Conservation (phyloP, 1,284 basidiomycete genomes). For the Mycosarcoma maydis region DNA sequence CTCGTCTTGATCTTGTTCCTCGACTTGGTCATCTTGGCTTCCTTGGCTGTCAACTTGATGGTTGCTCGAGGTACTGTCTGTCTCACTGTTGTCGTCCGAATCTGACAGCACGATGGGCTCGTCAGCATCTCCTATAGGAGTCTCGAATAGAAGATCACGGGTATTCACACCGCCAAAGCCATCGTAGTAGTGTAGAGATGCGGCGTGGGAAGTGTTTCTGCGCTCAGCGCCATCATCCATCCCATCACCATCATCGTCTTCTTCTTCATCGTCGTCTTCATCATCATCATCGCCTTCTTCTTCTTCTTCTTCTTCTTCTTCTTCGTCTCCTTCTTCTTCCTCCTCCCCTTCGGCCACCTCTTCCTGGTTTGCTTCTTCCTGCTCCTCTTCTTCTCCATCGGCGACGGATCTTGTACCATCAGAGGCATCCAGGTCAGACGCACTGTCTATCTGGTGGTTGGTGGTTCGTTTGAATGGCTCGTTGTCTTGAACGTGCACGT, state of each 20-base stretch:
- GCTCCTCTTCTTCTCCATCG: background rate
- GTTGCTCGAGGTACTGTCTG: background rate
- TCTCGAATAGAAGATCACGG: constrained; percentile 26
- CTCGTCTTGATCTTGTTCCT: constrained; percentile 6
- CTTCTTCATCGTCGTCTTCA: constrained; percentile 1
- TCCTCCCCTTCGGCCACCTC: background rate
- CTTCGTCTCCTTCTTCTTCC: constrained; percentile 1
- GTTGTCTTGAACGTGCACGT: background rate
- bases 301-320: background rate
- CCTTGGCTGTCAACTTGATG: background rate
- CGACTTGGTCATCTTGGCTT: constrained; percentile 8
- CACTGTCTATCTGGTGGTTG: constrained; percentile 5
- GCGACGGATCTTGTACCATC: background rate
- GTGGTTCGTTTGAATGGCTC: background rate
- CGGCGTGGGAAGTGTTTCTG: background rate
- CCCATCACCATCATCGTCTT: constrained; percentile 7
- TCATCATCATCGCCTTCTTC: constrained; percentile 1
- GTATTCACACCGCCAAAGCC: constrained; percentile 9
- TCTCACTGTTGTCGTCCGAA: constrained; percentile 24
- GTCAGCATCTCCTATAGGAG: constrained; percentile 31
- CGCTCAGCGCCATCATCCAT: constrained; percentile 6
- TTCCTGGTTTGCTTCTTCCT: background rate
- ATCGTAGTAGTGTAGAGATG: constrained; percentile 6
- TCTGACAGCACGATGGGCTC: constrained; percentile 47
- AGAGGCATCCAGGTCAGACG: background rate